Conservation (phyloP, 371 early-diverging fungal species). For the Mortierella sp. region DNA sequence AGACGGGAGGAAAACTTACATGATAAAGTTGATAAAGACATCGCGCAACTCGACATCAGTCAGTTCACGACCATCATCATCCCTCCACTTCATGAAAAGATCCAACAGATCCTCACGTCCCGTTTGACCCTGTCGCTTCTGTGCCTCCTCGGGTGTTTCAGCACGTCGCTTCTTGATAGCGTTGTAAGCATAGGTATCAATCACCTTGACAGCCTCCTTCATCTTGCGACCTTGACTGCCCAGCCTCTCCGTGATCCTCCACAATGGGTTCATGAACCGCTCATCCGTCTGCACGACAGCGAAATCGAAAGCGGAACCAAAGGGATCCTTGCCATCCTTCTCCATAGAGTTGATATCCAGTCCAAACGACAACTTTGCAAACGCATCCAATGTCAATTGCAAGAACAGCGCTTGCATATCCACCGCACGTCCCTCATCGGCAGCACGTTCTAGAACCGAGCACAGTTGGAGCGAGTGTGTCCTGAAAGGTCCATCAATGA, state of each 20-base stretch:
- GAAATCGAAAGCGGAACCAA: constrained; percentile 62
- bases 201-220: constrained; percentile 56
- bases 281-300: constrained; percentile 57
- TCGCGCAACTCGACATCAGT: constrained; percentile 69
- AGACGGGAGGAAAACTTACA: constrained; percentile 32
- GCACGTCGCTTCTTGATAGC: constrained; percentile 58
- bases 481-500: constrained; percentile 61
- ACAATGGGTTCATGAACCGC: constrained; percentile 64
- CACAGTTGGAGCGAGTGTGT: constrained; percentile 31
- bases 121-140: constrained; percentile 20
- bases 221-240: constrained; percentile 37
- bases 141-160: constrained; percentile 50
- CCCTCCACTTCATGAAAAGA: constrained; percentile 67
- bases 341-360: constrained; percentile 30
- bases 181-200: constrained; percentile 61
- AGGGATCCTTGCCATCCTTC: constrained; percentile 28
- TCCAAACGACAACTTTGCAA: constrained; percentile 58
- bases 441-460: constrained; percentile 52
- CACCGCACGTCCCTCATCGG: constrained; percentile 45
- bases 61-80: constrained; percentile 63
- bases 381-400: constrained; percentile 68
- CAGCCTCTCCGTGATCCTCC: constrained; percentile 58
- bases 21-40: constrained; percentile 76
- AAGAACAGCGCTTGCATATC: constrained; percentile 71
- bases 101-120: constrained; percentile 66